Conservation (phyloP, 352 stramenopile species). For the Blastocystis sp. region DNA sequence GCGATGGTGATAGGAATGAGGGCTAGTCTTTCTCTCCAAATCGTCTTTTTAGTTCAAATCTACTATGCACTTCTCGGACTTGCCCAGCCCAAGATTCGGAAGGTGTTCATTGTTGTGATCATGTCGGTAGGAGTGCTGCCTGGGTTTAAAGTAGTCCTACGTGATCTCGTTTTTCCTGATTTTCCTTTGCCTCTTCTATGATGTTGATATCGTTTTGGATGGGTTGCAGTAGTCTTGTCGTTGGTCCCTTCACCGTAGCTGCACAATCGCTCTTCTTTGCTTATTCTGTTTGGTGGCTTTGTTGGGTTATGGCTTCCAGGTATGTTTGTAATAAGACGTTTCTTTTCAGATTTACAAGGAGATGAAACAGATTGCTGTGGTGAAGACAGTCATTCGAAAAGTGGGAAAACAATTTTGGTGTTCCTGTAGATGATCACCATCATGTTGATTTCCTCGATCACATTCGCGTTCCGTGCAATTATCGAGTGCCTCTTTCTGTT, state of each 20-base stretch:
- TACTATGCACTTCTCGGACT: slow-evolving; percentile 21
- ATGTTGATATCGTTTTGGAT: neutral
- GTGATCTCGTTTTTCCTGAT: neutral
- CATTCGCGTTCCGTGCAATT: neutral
- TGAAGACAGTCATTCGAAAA: neutral
- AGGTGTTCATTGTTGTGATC: slow-evolving; percentile 27
- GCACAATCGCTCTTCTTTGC: neutral
- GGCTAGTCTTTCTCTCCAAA: slow-evolving; percentile 32
- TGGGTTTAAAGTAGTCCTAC: neutral
- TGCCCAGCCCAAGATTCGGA: neutral
- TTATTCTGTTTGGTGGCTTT: slow-evolving; percentile 18
- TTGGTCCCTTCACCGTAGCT: neutral
- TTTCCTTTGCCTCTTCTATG: neutral
- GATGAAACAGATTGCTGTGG: slow-evolving; percentile 13
- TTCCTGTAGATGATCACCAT: slow-evolving; percentile 18
- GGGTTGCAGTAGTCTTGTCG: neutral
- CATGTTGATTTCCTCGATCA: neutral
- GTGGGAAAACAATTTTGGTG: neutral
- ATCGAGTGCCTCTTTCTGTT: slow-evolving; percentile 2
- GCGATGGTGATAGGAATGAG: neutral
- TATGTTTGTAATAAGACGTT: neutral
- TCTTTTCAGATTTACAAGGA: neutral
- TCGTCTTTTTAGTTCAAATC: slow-evolving; percentile 30
- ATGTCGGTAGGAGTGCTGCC: neutral
- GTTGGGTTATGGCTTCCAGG: neutral